These are phyloP conservation scores for Ceratorhiza oryzae-sativae DNA, from an alignment of 1,284 basidiomycete species.

Conservation along the genomic window DNA sequence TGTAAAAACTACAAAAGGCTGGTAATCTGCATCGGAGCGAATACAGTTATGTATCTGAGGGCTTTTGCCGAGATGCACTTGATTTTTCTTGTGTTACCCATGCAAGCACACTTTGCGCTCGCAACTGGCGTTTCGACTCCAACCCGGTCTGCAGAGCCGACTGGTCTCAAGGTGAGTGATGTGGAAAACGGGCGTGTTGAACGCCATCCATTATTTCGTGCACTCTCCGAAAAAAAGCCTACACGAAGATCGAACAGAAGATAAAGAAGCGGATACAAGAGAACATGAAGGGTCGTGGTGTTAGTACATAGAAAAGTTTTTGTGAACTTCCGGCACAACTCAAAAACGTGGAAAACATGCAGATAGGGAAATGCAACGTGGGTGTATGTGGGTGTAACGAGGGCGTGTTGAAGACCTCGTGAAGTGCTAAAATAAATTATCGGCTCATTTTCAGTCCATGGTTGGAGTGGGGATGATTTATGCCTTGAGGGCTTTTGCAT, in stretches of 20 bases:
- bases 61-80: too few species aligned
- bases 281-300: background rate
- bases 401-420: slow-evolving; percentile 38
- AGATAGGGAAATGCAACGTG: background rate
- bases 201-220: slow-evolving; percentile 28
- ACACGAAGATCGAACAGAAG: slow-evolving; percentile 9
- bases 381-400: background rate
- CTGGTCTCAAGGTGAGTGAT: too few species aligned
- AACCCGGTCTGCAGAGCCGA: too few species aligned
- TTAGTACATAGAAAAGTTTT: slow-evolving; percentile 5
- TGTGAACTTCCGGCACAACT: background rate
- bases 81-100: too few species aligned
- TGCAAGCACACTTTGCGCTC: too few species aligned
- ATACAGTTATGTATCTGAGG: too few species aligned
- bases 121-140: too few species aligned
- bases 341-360: slow-evolving; percentile 10
- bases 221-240: background rate
- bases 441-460: background rate
- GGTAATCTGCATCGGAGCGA: too few species aligned
- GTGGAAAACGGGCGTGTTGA: slow-evolving; percentile 19
- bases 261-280: background rate
- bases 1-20: too few species aligned
- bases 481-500: slow-evolving; percentile 8
- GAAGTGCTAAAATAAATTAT: slow-evolving; percentile 20
- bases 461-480: background rate